Base-by-base conservation (phyloP, 106 monocot species). In the Dioscorea dumetorum region DNA sequence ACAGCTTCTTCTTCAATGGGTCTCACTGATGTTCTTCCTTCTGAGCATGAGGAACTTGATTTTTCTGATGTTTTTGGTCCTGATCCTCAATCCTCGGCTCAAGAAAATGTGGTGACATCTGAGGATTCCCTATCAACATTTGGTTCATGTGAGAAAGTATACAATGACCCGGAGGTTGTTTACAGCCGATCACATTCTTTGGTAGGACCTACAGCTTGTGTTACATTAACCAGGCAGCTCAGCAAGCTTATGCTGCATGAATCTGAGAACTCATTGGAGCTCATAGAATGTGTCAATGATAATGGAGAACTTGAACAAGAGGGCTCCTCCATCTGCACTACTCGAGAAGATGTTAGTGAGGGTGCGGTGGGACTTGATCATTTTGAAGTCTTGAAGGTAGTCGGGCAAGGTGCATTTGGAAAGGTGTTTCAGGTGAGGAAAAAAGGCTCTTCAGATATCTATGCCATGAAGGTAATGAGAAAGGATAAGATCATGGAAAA, bases 391-490 rank as follows among this genome's bases (percentile, higher is more conserved):
- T 58, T 99, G 78, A 93, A 90, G 67, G 59, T 99, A 34, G 99
- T 99, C 33, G 99, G 99, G 19, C 90, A 93, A 85, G 99, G 99
- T 51, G 92, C 99, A 62, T 99, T 99, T 83, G 99, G 93, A 4
- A 99, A 99, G 70, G 99, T 99, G 5, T 99, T 81, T 75, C 99
- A 99, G 73, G 99, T 99, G 70, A 93, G 72, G 79, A 99, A 84
- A 73, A 99, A 90, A 74, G 93, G 87, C 28, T 87, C 87, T 49
- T 83, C 86, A 19, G 99, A 99, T 72, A 99, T 99, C 72, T 99
- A 87, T 77, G 99, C 99, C 56, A 99, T 99, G 99, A 99, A 99
- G 67, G 92, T 93, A 60, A 85, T 99, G 93, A 83, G 99, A 71
- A 99, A 99, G 80, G 99, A 99, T 72, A 99, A 85, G 77, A 93